phyloP scores from a whole-genome alignment of 169 alveolate genomes.

The Eimeria sp. region DNA sequence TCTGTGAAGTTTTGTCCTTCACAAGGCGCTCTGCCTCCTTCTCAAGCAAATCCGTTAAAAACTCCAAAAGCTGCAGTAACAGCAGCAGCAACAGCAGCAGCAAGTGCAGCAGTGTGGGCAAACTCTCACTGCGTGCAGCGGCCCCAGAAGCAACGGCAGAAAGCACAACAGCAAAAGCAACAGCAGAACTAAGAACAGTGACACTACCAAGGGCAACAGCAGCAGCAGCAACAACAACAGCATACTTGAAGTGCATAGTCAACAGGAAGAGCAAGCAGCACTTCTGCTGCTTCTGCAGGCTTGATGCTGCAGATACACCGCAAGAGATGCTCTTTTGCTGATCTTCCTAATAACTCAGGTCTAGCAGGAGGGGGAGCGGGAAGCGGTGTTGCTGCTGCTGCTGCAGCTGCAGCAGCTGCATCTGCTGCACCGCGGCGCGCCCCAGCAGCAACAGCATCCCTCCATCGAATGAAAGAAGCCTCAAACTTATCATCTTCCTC shows the following conservation, averaged over 20 bases:
- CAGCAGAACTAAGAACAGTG: too few species aligned
- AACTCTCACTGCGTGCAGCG: too few species aligned
- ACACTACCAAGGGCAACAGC: neutral
- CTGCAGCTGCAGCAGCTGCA: too few species aligned
- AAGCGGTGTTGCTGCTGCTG: too few species aligned
- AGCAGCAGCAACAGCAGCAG: conserved; percentile 13
- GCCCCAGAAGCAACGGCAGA: too few species aligned
- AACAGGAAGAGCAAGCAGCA: conserved; percentile 75
- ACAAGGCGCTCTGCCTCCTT: neutral
- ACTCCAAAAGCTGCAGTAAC: conserved; percentile 16
- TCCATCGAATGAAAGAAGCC: conserved; percentile 26
- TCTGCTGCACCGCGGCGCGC: neutral
- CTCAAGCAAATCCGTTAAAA: neutral
- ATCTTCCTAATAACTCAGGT: conserved; percentile 50
- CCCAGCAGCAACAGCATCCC: neutral
- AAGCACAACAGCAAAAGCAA: too few species aligned
- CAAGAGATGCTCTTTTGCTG: conserved; percentile 68
- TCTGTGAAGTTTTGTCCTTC: neutral
- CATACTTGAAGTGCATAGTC: conserved; percentile 1
- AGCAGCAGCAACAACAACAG: conserved; percentile 9
- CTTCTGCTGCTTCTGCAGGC: conserved; percentile 54
- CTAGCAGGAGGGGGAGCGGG: conserved; percentile 27
- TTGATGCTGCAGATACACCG: conserved; percentile 3
- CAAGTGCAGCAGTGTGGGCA: too few species aligned
- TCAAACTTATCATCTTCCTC: conserved; percentile 30